A percentile compares a stretch with the other conserved stretches of the same genome.
Conservation (phyloP, 1,284 basidiomycete species). For the Ganoderma resinaceum region DNA sequence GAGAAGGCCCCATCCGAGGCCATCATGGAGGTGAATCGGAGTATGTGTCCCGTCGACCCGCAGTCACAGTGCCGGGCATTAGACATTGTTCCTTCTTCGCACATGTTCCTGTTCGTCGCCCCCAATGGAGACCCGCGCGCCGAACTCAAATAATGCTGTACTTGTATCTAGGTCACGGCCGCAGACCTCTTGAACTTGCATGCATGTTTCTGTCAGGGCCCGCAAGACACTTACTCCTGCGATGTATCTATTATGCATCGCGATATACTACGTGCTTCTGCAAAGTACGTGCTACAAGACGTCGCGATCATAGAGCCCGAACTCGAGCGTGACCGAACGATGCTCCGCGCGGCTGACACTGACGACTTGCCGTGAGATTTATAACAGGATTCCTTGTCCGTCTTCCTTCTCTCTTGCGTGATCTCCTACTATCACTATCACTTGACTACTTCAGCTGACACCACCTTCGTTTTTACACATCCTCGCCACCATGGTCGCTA, state of each 20-base stretch:
- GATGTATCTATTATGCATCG: neutral
- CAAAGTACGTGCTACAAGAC: too few species aligned
- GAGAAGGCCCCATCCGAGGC: conserved; percentile 35
- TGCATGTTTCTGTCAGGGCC: neutral
- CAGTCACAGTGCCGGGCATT: neutral
- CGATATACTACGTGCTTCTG: too few species aligned
- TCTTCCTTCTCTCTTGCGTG: too few species aligned
- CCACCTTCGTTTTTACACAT: too few species aligned
- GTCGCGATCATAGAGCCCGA: too few species aligned
- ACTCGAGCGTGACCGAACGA: too few species aligned
- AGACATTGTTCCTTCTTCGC: neutral
- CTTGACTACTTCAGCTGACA: too few species aligned
- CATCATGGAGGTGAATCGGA: conserved; percentile 28
- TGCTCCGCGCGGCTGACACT: too few species aligned
- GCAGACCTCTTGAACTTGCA: neutral
- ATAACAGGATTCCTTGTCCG: too few species aligned
- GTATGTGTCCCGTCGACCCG: neutral
- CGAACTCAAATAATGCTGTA: neutral
- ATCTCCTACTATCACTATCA: too few species aligned
- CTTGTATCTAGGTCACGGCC: neutral
- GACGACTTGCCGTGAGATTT: too few species aligned
- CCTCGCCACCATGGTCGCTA: too few species aligned
- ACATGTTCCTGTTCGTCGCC: neutral
- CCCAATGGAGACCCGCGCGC: neutral
- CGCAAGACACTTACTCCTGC: neutral